Conservation (phyloP, 306 rosid genomes). For the Vicia faba region DNA sequence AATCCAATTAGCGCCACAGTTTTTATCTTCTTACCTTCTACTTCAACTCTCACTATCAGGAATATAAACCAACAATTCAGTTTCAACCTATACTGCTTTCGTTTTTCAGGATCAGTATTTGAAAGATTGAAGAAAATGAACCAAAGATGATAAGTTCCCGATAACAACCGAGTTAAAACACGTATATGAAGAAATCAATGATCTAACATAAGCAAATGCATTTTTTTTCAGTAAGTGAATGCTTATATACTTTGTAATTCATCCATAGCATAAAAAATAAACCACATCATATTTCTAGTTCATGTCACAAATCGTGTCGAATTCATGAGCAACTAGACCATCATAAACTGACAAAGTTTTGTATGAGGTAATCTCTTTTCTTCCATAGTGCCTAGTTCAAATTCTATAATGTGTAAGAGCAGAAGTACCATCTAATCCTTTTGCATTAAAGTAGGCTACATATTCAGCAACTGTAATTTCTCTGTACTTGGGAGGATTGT, state of each 20-base stretch:
- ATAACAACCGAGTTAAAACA: not conserved
- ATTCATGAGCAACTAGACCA: not conserved
- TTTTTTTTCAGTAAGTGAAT: not conserved
- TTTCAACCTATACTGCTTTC: too few relatives aligned
- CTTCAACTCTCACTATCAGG: too few relatives aligned
- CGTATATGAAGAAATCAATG: not conserved
- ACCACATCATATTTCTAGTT: not conserved
- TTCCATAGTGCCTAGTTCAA: not conserved
- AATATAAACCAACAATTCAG: too few relatives aligned
- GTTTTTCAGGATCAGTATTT: too few relatives aligned
- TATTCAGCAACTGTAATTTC: slow-evolving; percentile 43
- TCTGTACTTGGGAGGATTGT: slow-evolving; percentile 52
- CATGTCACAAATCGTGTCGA: not conserved
- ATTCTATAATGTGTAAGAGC: slow-evolving; percentile 43
- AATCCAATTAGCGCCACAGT: too few relatives aligned
- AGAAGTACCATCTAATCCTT: slow-evolving; percentile 48
- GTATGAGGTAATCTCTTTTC: not conserved
- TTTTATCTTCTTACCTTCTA: too few relatives aligned
- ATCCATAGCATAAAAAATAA: not conserved
- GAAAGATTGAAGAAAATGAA: too few relatives aligned
- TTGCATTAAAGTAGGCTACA: not conserved
- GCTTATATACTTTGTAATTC: not conserved
- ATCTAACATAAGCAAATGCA: not conserved
- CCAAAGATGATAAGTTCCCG: too few relatives aligned
- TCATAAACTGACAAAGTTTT: not conserved